Percentiles rank a stretch among this genome's conserved stretches.
phyloP scores from a whole-genome alignment of 2,329 filamentous ascomycete genomes.

The Fusarium sp. region DNA sequence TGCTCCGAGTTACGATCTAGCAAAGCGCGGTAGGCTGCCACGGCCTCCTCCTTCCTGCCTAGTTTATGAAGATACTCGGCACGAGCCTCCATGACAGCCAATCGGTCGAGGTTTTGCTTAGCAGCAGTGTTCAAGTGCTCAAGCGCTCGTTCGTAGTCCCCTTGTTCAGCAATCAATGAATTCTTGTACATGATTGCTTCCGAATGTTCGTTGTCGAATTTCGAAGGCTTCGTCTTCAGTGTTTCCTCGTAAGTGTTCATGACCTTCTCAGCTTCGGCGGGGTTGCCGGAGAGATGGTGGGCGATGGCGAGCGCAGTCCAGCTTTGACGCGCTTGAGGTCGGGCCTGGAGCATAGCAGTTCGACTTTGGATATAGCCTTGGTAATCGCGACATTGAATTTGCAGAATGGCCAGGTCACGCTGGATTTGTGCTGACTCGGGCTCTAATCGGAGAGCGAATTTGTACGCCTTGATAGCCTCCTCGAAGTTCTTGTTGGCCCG shows the following conservation, averaged over 20 bases:
- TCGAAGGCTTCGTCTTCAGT: slow-evolving; percentile 80
- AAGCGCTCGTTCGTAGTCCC: slow-evolving; percentile 83
- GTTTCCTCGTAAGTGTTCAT: slow-evolving; percentile 94
- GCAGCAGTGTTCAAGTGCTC: slow-evolving; percentile 84
- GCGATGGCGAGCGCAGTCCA: slow-evolving; percentile 98
- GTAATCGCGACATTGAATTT: slow-evolving; percentile 97
- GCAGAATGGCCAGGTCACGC: slow-evolving; percentile 89
- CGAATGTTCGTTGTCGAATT: slow-evolving; percentile 88
- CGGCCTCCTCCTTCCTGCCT: slow-evolving; percentile 81
- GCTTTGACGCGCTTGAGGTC: slow-evolving; percentile 85
- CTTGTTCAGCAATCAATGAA: slow-evolving; percentile 88
- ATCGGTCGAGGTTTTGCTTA: slow-evolving; percentile 83
- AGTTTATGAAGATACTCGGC: slow-evolving; percentile 87
- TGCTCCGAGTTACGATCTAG: slow-evolving; percentile 90
- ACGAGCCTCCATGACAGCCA: slow-evolving; percentile 85
- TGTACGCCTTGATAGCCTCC: slow-evolving; percentile 99
- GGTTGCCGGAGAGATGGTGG: slow-evolving; percentile 88
- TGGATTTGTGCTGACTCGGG: slow-evolving; percentile 96
- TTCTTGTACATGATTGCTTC: slow-evolving; percentile 97
- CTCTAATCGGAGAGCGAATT: slow-evolving; percentile 91
- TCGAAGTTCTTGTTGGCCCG: slow-evolving; percentile 97
- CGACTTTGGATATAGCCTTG: slow-evolving; percentile 92
- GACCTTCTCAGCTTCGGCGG: slow-evolving; percentile 88
- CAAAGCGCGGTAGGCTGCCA: slow-evolving; percentile 81
- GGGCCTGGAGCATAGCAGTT: slow-evolving; percentile 85